These are phyloP conservation scores for Rhizoctonia solani DNA, from an alignment of 1,284 basidiomycete species.

Conservation along the genomic window DNA sequence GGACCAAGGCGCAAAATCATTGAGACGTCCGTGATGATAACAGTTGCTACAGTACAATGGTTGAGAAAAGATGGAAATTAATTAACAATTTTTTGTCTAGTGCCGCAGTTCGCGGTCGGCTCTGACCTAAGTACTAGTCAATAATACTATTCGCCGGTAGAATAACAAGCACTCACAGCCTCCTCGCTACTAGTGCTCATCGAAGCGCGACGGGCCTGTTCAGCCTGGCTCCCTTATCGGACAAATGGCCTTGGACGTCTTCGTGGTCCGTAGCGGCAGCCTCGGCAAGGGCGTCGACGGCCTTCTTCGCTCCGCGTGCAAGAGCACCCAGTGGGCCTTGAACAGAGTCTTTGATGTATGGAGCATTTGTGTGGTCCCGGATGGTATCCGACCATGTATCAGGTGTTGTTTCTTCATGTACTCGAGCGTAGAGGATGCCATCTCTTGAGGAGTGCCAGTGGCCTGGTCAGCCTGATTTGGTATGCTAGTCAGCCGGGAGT, in stretches of 20 bases:
- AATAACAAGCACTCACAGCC: too few species aligned
- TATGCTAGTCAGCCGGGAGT: slow-evolving; percentile 7
- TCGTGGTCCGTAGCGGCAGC: slow-evolving; percentile 1
- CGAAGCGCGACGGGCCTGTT: slow-evolving; percentile 12
- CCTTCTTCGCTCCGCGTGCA: slow-evolving; percentile 1
- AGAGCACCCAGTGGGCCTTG: slow-evolving; percentile 20
- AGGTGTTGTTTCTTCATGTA: slow-evolving; percentile 47
- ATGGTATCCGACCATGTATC: slow-evolving; percentile 30
- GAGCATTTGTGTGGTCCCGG: slow-evolving; percentile 25
- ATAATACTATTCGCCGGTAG: too few species aligned
- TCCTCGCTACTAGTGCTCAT: background rate
- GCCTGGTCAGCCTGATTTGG: slow-evolving; percentile 47
- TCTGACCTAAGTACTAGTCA: slow-evolving; percentile 6
- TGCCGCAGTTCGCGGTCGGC: slow-evolving; percentile 18
- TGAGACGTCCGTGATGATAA: too few species aligned
- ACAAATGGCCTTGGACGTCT: slow-evolving; percentile 17
- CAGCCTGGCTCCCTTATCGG: slow-evolving; percentile 28
- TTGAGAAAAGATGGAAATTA: too few species aligned
- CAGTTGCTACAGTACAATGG: too few species aligned
- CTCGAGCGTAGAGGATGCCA: slow-evolving; percentile 50
- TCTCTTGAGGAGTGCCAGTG: slow-evolving; percentile 42
- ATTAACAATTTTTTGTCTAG: too few species aligned
- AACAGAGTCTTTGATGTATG: slow-evolving; percentile 19
- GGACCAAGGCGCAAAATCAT: too few species aligned
- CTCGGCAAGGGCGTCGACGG: background rate